phyloP scores from a whole-genome alignment of 495 filamentous ascomycete species.

The Trichoderma erinaceum region DNA sequence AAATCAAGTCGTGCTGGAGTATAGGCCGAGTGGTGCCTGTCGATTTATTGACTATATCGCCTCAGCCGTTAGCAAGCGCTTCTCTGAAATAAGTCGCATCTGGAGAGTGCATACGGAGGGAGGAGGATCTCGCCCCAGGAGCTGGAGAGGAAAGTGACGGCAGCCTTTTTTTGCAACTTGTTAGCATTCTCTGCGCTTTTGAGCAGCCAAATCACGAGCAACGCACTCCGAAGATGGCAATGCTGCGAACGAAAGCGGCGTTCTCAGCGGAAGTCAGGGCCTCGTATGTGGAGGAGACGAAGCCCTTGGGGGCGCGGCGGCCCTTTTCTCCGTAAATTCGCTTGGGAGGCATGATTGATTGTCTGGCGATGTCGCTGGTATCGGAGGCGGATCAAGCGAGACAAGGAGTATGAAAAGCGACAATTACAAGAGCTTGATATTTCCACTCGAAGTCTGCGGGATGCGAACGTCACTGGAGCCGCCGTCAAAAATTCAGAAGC shows the following conservation, averaged over 20 bases:
- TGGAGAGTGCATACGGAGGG: constrained; percentile 49
- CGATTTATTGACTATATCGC: constrained; percentile 9
- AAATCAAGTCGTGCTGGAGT: not conserved
- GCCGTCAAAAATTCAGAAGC: not conserved
- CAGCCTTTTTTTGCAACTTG: constrained; percentile 43
- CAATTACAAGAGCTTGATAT: not conserved
- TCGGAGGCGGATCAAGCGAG: not conserved
- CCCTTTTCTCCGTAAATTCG: constrained; percentile 25
- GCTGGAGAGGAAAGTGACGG: constrained; percentile 68
- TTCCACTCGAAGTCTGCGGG: not conserved
- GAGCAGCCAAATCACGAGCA: not conserved
- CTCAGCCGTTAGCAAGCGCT: not conserved
- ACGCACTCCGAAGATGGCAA: constrained; percentile 69
- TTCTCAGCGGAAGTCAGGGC: constrained; percentile 68
- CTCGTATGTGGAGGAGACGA: constrained; percentile 47
- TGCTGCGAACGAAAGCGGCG: constrained; percentile 63
- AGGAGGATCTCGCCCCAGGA: constrained; percentile 68
- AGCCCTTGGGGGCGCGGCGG: constrained; percentile 32
- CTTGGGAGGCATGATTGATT: constrained; percentile 36
- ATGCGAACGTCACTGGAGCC: not conserved
- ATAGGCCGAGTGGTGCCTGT: not conserved
- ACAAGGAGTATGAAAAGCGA: not conserved
- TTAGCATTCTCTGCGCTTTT: constrained; percentile 2
- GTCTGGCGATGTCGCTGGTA: not conserved
- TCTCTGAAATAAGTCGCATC: not conserved